Evolutionary conservation across 1,284 basidiomycete genomes (phyloP).

Genomic region (Cutaneotrichosporon spelunceum): DNA sequence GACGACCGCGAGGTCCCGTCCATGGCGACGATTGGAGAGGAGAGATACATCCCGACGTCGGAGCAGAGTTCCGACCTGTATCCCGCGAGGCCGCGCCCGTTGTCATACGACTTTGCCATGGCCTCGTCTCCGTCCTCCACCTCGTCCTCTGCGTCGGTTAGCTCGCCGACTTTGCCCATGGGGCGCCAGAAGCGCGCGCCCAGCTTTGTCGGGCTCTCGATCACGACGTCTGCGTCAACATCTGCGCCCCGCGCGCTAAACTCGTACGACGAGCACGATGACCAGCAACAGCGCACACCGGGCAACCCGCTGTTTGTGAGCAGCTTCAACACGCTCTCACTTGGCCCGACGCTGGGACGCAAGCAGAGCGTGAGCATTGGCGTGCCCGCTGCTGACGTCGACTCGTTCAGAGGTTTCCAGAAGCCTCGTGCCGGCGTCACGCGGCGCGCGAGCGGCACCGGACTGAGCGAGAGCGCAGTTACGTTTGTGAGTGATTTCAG

Average conservation of each 20-base stretch:
- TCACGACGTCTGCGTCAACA: slow-evolving; percentile 26
- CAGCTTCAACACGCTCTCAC: slow-evolving; percentile 40
- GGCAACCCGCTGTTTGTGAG: slow-evolving; percentile 47
- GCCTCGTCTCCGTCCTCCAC: neutral
- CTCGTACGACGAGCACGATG: neutral
- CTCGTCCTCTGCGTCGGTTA: neutral
- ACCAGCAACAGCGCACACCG: slow-evolving; percentile 40
- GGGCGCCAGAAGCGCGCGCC: slow-evolving; percentile 14
- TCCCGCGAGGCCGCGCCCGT: neutral
- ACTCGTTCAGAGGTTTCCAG: slow-evolving; percentile 15
- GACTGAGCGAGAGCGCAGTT: slow-evolving; percentile 50
- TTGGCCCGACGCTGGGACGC: slow-evolving; percentile 45
- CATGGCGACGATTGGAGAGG: slow-evolving; percentile 34
- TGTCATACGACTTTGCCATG: slow-evolving; percentile 2
- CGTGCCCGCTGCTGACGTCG: neutral
- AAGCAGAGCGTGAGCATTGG: slow-evolving; percentile 26
- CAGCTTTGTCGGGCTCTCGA: slow-evolving; percentile 48
- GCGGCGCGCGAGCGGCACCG: slow-evolving; percentile 42
- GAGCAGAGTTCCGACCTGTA: no score
- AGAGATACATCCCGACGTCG: no score
- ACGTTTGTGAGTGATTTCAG: slow-evolving; percentile 44
- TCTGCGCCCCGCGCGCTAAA: neutral
- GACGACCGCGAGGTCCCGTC: slow-evolving; percentile 24
- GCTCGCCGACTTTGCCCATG: slow-evolving; percentile 9
- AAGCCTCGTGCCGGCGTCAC: slow-evolving; percentile 12